phyloP scores from a whole-genome alignment of 805 yeast species.

The Metschnikowia cubensis region DNA sequence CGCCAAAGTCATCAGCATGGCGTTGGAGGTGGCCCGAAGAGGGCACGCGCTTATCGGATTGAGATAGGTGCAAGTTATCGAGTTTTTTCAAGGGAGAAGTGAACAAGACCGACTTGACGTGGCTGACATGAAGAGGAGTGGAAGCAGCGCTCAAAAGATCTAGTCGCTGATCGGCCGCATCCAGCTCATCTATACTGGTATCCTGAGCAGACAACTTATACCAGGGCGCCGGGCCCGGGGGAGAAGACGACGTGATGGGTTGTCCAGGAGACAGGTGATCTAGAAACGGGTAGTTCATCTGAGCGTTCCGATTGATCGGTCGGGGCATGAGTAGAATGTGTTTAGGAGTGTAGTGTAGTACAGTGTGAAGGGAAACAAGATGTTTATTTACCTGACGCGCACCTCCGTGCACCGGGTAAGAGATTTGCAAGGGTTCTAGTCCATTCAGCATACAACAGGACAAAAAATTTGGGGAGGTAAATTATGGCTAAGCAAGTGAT shows the following conservation, averaged over 20 bases:
- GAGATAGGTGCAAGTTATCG: slow-evolving; percentile 27
- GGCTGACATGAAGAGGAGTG: slow-evolving; percentile 21
- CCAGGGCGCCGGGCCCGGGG: slow-evolving; percentile 8
- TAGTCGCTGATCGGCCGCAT: slow-evolving; percentile 9
- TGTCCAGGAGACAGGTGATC: slow-evolving; percentile 8
- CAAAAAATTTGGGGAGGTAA: no score
- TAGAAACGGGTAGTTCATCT: background rate
- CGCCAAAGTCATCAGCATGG: slow-evolving; percentile 2
- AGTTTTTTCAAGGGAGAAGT: slow-evolving; percentile 36
- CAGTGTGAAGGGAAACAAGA: background rate
- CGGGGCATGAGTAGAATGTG: background rate
- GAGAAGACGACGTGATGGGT: slow-evolving; percentile 4
- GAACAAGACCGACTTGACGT: slow-evolving; percentile 16
- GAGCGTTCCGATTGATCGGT: background rate
- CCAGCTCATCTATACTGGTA: slow-evolving; percentile 7
- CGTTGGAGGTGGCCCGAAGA: background rate
- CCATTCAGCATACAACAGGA: background rate
- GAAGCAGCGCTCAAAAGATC: slow-evolving; percentile 22
- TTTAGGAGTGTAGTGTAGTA: no score
- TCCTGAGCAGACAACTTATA: slow-evolving; percentile 7
- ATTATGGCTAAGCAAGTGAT: background rate
- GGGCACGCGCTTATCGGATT: background rate
- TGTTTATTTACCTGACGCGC: slow-evolving; percentile 4
- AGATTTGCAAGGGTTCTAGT: no score
- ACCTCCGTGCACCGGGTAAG: slow-evolving; percentile 1